Evolutionary conservation across 805 yeast genomes (phyloP), one percentile per base, ranked within the genome.

Genomic region (Torulaspora quercuum): DNA sequence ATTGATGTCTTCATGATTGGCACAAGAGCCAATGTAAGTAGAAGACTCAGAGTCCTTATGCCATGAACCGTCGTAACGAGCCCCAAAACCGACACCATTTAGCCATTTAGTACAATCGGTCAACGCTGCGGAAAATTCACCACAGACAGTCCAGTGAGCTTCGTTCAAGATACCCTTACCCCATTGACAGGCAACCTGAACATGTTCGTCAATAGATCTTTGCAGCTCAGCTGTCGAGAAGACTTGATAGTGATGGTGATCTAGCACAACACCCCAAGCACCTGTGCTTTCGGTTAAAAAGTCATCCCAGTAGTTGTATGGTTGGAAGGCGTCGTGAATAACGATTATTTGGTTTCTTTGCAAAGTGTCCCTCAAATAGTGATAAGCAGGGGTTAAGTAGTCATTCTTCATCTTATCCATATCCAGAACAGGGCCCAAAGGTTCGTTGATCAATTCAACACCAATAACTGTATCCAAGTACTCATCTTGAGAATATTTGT

Each of bases 61-160:
- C 55, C 52, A 78, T 6, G 76, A 55, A 26, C 84, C 86, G 38
- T 84, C 88, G 62, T 73, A 87, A 55, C 95, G 76, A 20, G 95
- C 79, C 42, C 95, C 95, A 42, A 78, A 67, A 37, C 79, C 80
- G 13, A 82, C 89, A 55, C 97, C 96, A 53, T 89, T 89, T 31
- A 89, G 66, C 95, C 95, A 82, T 41, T 71, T 70, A 5, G 92
- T 76, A 68, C 97, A 89, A 64, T 89, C 96, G 3, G 95, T 88
- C 47, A 89, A 70, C 1, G 97, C 97, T 8, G 88, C 95, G 15
- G 85, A 69, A 85, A 90, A 89, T 67, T 88, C 96, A 44, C 96
- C 97, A 29, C 77, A 73, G 20, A 88, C 69, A 36, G 74, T 73
- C 85, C 90, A 83, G 60, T 82, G 86, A 50, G 68, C 61, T 58